Evolutionary conservation across 768 basidiomycete species (phyloP), one percentile per base, ranked within the genome.

Genomic region (Xanthoconium purpureum): DNA sequence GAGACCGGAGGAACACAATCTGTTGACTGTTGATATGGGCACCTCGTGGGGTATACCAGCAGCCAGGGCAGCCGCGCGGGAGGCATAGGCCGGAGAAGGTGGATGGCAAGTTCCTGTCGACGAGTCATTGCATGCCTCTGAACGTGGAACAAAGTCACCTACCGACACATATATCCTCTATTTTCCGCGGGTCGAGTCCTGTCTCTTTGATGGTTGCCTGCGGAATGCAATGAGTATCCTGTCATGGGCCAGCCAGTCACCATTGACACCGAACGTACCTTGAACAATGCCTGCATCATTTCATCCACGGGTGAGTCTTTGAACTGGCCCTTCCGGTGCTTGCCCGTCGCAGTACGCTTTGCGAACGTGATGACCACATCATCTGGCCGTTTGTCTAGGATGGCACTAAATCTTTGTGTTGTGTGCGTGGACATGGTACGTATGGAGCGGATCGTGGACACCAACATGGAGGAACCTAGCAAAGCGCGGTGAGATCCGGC

Each of bases 361-460:
- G 91, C 92, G 63, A 90, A 91, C 3, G 90, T 91, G 56, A 97
- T 86, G 58, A 96, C 94, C 15, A 95, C 89, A 71, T 96, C 94
- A 58, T 91, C 83, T 0, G 87, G 81, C 50, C 78, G 83, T 78
- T 84, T 89, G 70, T 87, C 77, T 32, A 91, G 76, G 46, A 91
- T 68, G 9, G 77, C 75, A 35, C 78, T 57, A 33, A 81, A 75
- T 12, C 85, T 84, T 20, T 62, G 66, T 12, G 47, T 13, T 24
- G 66, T 57, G 24, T 69, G 62, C 55, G 79, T 66, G 70, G 82
- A 71, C 50, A 70, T 67, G 11, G 62, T 30, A 32, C 56, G 30
- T 4, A 43, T 12, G 15, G 59, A 52, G 35, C 67, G 65, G 29
- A 65, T 29, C 10, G 46, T 30, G 12, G 56, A 44, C 24, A 35